Evolutionary conservation across 192 early-diverging fungal species (phyloP), one percentile per base, ranked within the genome.

Genomic region (Linnemannia exigua): DNA sequence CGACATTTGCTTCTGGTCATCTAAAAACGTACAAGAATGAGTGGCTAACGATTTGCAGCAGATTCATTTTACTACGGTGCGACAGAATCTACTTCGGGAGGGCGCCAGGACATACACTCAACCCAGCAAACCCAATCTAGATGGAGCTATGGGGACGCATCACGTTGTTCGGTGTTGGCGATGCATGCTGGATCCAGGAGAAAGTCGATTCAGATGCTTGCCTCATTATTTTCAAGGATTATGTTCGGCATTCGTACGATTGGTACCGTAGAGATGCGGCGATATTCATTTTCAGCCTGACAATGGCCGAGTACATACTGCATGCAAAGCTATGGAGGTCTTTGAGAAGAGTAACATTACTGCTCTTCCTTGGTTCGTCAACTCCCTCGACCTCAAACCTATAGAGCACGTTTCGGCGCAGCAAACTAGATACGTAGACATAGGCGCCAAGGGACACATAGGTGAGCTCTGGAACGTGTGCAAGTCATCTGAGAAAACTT

Each of bases 221-320:
- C 50, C 31, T 76, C 75, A 25, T 47, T 68, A 22, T 68, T 3
- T 2, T 79, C 6, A 15, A 80, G 17, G 36, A 74, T 11, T 69
- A 73, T 74, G 46, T 80, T 19, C 47, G 28, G 14, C 31, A 22
- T 6, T 74, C 66, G 20, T 20, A 44, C 35, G 66, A 74, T 51
- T 80, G 33, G 33, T 67, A 20, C 31, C 20, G 7, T 20, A 50
- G 74, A 46, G 79, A 74, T 20, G 17, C 28, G 38, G 71, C 58
- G 14, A 51, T 33, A 69, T 80, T 69, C 36, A 69, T 74, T 74
- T 80, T 50, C 71, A 80, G 66, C 79, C 74, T 31, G 79, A 80
- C 66, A 79, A 79, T 73, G 70, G 44, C 44, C n/a, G 22, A 17
- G 33, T 72, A 11, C 75, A 72, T 47, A 72, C 69, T 28, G 70